Base-by-base conservation (phyloP, 108 stramenopile species). In the Skeletonema potamos region DNA sequence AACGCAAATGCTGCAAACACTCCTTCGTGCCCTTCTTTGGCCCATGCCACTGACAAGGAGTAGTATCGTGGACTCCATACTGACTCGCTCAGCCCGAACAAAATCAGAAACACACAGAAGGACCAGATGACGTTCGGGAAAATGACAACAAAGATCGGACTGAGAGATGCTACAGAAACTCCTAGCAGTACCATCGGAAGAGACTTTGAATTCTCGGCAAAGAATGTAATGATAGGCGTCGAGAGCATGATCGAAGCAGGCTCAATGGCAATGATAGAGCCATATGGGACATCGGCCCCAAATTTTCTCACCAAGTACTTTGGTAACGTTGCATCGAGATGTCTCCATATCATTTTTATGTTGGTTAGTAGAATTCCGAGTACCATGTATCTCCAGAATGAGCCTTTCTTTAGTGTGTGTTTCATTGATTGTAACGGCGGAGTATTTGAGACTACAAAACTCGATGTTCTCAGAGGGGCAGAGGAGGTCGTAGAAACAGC, bases 1-100 rank as follows among this genome's bases (percentile, higher is more conserved):
- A 34, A 60, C 11, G 59, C 59, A 15, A 60, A 60, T 12, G 59
- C 59, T 28, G 18, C 59, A 60, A 60, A 60, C 24, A 60, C 32
- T 30, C 32, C 59, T n/a, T 60, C 59, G 11, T 60, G 27, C 15
- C 59, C 59, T 20, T 34, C 58, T 29, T 58, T 27, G 0, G 58
- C 24, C 2, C n/a, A 29, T 2, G 2, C 9, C 0, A 58, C n/a
- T 4, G 58, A 58, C n/a, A 27, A 29, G 4, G 24, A 24, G 27
- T 58, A 29, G 27, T 27, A 58, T 29, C 58, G 26, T 0, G 58
- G 58, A 24, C 4, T 6, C 58, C 58, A 58, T 29, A 58, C 28
- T 5, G 34, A 34, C 34, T 34, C 34, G 34, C 34, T 34, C 34
- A 34, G 34, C 8, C 34, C 34, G 34, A 58, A 28, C 27, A 58